Base-by-base conservation (phyloP, 2,329 filamentous ascomycete species). In the Colletotrichum orchidophilum region DNA sequence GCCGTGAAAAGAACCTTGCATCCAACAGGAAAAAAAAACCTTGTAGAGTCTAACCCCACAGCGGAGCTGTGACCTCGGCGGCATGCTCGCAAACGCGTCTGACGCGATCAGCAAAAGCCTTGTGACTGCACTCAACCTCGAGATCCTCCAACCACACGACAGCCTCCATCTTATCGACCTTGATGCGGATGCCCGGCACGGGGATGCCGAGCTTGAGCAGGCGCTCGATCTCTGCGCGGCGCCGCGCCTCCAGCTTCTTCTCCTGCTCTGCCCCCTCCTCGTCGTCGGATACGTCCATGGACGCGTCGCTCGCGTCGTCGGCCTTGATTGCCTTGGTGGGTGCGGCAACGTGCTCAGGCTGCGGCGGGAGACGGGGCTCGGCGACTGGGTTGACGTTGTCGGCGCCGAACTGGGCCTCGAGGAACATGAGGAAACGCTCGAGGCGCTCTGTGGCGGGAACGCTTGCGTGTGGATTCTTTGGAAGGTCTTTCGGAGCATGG, bases 371-470 rank as follows among this genome's bases (percentile, higher is more conserved):
- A 80, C 91, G 88, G 71, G 94, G 84, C 77, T 82, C 84, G 49
- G 91, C 88, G 74, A 98, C 93, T 5, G 96, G 95, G 0, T 88
- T 86, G 67, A 98, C 91, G 71, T 94, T 92, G 74, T 96, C 92
- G 35, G 90, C 87, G 73, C 96, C 96, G 78, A 99, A 99, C 80
- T 99, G 96, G 3, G 95, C 94, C 85, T 99, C 96, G 15, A 99
- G 91, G 85, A 99, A 97, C 90, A 97, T 94, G 83, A 97, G 93
- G 24, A 99, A 90, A 39, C 96, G 92, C 73, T 92, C 90, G 50
- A 98, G 90, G 50, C 94, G 92, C 75, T 97, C 94, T 54, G 92
- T 87, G 0, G 95, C 87, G 11, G 88, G 88, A 52, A 94, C 82
- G 54, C 92, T 88, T 13, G 92, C 88, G 80, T 97, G 94, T 0